phyloP scores from a whole-genome alignment of 1,284 basidiomycete genomes.

The Leccinum idahoense region DNA sequence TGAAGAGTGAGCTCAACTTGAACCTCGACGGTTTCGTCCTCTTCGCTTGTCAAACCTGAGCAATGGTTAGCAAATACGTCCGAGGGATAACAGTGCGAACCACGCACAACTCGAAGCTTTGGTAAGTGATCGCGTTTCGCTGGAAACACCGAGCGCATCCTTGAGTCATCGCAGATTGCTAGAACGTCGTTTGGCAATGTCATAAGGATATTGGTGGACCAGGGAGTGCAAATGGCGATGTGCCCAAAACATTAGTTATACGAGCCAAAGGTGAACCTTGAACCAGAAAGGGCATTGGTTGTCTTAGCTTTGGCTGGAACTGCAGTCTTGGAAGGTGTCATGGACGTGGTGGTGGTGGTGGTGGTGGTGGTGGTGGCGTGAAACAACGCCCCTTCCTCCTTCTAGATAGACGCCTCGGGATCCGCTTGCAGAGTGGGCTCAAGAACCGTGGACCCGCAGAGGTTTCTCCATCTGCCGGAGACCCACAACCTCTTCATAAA shows the following conservation, averaged over 20 bases:
- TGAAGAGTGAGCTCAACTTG: slow-evolving; percentile 50
- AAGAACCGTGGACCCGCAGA: slow-evolving; percentile 3
- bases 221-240: slow-evolving; percentile 19
- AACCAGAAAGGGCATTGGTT: slow-evolving; percentile 36
- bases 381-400: slow-evolving; percentile 8
- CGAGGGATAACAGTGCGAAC: background rate
- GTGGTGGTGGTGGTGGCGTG: slow-evolving; percentile 6
- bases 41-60: slow-evolving; percentile 50
- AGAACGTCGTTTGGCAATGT: slow-evolving; percentile 17
- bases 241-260: slow-evolving; percentile 20
- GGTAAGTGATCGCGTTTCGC: background rate
- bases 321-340: slow-evolving; percentile 15
- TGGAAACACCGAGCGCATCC: background rate
- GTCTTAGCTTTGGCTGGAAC: slow-evolving; percentile 3
- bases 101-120: slow-evolving; percentile 11
- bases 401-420: background rate
- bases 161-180: slow-evolving; percentile 1
- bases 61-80: slow-evolving; percentile 3
- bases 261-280: slow-evolving; percentile 37
- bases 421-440: slow-evolving; percentile 11
- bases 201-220: slow-evolving; percentile 9
- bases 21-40: slow-evolving; percentile 46
- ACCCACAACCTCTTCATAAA: too few relatives aligned
- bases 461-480: slow-evolving; percentile 1
- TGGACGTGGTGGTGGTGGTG: background rate